Base-by-base conservation (phyloP, 164 flowering plant species). In the Vitis rupestris region DNA sequence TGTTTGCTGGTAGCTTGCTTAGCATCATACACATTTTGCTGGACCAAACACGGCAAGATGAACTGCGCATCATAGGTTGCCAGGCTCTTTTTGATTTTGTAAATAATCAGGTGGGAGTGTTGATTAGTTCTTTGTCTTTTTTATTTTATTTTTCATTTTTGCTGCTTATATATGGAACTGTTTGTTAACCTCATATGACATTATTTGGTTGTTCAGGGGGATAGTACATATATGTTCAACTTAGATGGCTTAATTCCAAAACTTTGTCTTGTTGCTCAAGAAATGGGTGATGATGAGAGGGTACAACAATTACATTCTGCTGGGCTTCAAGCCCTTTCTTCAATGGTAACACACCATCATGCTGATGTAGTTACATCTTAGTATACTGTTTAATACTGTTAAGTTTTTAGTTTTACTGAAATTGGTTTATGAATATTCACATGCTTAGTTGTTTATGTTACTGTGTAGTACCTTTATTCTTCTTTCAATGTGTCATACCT, bases 1-100 rank as follows among this genome's bases (percentile, higher is more conserved):
- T 79, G 66, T 79, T 79, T 71, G 77, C 82, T 0, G 74, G 79
- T 54, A 79, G 79, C 74, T 70, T 75, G 65, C 82, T 79, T 50
- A 68, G 75, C 74, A 73, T 79, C 60, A 65, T 79, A 50, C 75
- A 79, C 64, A 73, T 71, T 65, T 61, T 80, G 16, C 67, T 80
- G 51, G 82, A 80, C 48, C 76, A 80, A 65, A 71, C 82, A 60
- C 59, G 78, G 27, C 48, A 72, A 55, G 82, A 80, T 30, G 82
- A 80, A 19, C 64, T 76, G 63, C 74, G 71, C 2, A 56, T 76
- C 8, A 65, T 80, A 57, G 82, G 80, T 47, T 76, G 80, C 61
- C 71, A 71, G 44, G 71, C 76, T 55, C 80, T 80, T n/a, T 80
- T 74, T 74, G 82, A 74, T 55, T 80, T 80, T 66, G 72, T 76